Evolutionary conservation across 306 rosid genomes (phyloP).

Genomic region (Quercus ilex): DNA sequence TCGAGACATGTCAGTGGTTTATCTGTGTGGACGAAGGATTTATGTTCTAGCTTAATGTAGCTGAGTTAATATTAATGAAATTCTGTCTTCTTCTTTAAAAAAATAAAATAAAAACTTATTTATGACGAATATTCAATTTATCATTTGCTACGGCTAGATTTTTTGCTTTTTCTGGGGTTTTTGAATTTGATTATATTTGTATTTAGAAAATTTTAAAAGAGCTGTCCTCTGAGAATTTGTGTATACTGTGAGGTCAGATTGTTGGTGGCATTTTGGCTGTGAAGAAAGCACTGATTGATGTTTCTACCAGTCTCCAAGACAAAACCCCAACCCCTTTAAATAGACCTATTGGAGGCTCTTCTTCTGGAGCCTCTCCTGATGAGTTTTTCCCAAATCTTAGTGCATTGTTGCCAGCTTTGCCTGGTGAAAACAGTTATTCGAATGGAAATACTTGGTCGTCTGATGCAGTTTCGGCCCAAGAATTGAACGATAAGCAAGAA

Average conservation of each 20-base stretch:
- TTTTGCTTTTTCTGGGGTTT: too few species aligned
- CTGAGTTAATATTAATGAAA: too few species aligned
- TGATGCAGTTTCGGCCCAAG: slow-evolving; percentile 22
- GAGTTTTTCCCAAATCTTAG: slow-evolving; percentile 41
- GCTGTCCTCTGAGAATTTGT: too few species aligned
- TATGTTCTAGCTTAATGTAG: too few species aligned
- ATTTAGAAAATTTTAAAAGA: too few species aligned
- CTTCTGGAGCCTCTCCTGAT: slow-evolving; percentile 24
- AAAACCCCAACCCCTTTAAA: slow-evolving; percentile 21
- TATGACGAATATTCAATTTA: too few species aligned
- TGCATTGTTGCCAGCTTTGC: slow-evolving; percentile 30
- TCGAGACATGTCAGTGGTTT: too few species aligned
- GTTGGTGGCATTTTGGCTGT: slow-evolving; percentile 39
- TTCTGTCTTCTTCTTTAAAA: too few species aligned
- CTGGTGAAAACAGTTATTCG: slow-evolving; percentile 21
- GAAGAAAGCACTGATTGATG: slow-evolving; percentile 51
- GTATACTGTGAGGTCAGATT: slow-evolving; percentile 35
- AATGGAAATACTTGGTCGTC: slow-evolving; percentile 11
- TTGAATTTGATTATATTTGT: too few species aligned
- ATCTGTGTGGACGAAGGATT: too few species aligned
- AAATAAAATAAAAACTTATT: too few species aligned
- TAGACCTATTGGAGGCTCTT: slow-evolving; percentile 16
- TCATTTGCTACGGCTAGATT: too few species aligned
- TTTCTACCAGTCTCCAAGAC: slow-evolving; percentile 48
- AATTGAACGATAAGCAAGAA: slow-evolving; percentile 24